These are phyloP conservation scores for Dictyostelium purpureum DNA, from an alignment of 78 protist species.

Conservation along the genomic window DNA sequence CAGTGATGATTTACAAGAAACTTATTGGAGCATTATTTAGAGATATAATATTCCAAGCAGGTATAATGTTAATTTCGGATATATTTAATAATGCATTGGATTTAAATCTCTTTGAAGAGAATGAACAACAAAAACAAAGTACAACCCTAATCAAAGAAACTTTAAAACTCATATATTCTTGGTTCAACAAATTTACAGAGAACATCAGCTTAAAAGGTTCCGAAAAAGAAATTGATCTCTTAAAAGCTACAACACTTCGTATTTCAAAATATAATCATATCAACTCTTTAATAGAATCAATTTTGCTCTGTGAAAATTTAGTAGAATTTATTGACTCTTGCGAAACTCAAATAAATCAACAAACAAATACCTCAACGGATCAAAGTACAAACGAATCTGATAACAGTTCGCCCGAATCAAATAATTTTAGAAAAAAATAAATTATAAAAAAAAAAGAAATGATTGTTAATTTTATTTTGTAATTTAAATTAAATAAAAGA, in stretches of 20 bases:
- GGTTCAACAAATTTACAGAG: background rate
- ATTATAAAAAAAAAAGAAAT: background rate
- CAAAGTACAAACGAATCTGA: background rate
- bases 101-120: background rate
- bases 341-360: background rate
- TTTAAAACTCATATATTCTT: background rate
- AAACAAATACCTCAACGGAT: background rate
- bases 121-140: background rate
- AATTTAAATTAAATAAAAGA: too few species aligned
- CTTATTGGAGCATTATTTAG: background rate
- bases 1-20: background rate
- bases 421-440: background rate
- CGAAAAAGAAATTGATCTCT: background rate
- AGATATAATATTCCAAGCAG: conserved; percentile 6
- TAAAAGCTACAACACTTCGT: background rate
- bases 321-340: conserved; percentile 5
- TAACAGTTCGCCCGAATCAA: background rate
- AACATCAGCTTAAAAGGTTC: background rate
- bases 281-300: background rate
- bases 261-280: conserved; percentile 17
- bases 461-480: too few species aligned
- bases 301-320: background rate
- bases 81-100: background rate
- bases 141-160: background rate
- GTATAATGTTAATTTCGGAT: background rate